These are phyloP conservation scores for Saccharomycopsis crataegensis DNA, from an alignment of 1,139 yeast genomes.

Conservation along the genomic window DNA sequence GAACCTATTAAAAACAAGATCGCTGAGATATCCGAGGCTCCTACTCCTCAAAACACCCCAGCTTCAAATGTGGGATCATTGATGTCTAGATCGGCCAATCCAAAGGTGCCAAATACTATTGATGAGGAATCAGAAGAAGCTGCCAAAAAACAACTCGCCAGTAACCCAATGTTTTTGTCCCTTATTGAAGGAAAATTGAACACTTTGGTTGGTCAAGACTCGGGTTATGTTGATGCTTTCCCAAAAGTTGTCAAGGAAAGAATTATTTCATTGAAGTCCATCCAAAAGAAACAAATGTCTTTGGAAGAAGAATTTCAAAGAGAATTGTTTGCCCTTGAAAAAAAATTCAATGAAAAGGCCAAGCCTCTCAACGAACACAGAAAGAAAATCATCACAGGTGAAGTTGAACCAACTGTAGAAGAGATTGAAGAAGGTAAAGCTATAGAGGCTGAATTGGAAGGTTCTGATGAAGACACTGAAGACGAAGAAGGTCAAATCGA, in stretches of 20 bases:
- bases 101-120: slow-evolving; percentile 66
- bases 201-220: slow-evolving; percentile 73
- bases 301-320: slow-evolving; percentile 88
- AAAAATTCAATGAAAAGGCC: slow-evolving; percentile 66
- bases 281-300: slow-evolving; percentile 74
- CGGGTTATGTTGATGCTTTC: slow-evolving; percentile 76
- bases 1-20: slow-evolving; percentile 49
- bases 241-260: slow-evolving; percentile 73
- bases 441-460: slow-evolving; percentile 40
- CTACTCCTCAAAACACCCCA: slow-evolving; percentile 99
- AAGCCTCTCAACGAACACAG: slow-evolving; percentile 75
- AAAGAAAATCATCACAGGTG: slow-evolving; percentile 64
- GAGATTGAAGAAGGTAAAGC: slow-evolving; percentile 75
- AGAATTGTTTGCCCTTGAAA: slow-evolving; percentile 81
- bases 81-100: slow-evolving; percentile 52
- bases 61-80: slow-evolving; percentile 78
- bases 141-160: slow-evolving; percentile 42
- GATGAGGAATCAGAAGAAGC: slow-evolving; percentile 44
- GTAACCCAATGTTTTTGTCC: slow-evolving; percentile 70
- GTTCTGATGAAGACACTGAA: slow-evolving; percentile 34
- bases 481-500: slow-evolving; percentile 39
- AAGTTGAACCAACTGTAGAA: slow-evolving; percentile 65
- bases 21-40: slow-evolving; percentile 84
- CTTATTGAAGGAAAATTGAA: slow-evolving; percentile 92
- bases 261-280: slow-evolving; percentile 74